Evolutionary conservation across 768 basidiomycete genomes (phyloP).

Genomic region (Tulasnella sp.): DNA sequence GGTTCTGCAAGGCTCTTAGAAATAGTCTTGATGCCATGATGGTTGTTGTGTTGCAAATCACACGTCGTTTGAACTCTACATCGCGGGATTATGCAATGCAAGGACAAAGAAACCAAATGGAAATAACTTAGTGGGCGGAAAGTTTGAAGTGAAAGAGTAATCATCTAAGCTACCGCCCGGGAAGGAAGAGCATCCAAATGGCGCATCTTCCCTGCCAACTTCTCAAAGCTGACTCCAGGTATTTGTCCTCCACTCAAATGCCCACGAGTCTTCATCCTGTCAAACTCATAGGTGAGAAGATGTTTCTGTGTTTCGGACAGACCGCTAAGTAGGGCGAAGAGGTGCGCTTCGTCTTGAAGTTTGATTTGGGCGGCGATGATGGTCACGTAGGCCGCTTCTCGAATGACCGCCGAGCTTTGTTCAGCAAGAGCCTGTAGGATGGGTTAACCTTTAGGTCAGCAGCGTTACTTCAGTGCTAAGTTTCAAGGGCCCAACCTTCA

Average conservation of each 20-base stretch:
- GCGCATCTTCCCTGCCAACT: constrained; percentile 67
- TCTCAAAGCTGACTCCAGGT: constrained; percentile 36
- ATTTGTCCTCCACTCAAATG: constrained; percentile 36
- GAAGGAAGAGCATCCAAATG: constrained; percentile 8
- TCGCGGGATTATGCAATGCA: no score
- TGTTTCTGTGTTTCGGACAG: constrained; percentile 88
- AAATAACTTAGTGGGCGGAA: no score
- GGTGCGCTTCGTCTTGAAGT: constrained; percentile 68
- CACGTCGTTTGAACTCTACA: no score
- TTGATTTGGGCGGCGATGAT: constrained; percentile 80
- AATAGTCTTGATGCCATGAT: no score
- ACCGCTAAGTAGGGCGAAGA: constrained; percentile 70
- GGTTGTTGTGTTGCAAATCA: no score
- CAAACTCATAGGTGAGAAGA: constrained; percentile 76
- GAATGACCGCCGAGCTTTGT: constrained; percentile 36
- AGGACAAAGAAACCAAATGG: no score
- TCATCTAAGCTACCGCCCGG: no score
- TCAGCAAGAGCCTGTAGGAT: constrained; percentile 7
- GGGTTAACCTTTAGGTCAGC: constrained; percentile 36
- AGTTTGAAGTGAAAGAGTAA: no score
- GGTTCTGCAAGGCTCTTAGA: no score
- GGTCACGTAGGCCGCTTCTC: constrained; percentile 70
- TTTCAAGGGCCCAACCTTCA: constrained; percentile 39
- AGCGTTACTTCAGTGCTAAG: background rate
- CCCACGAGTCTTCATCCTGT: constrained; percentile 70